Conservation (phyloP, 805 yeast genomes). For the Hanseniaspora vineae region DNA sequence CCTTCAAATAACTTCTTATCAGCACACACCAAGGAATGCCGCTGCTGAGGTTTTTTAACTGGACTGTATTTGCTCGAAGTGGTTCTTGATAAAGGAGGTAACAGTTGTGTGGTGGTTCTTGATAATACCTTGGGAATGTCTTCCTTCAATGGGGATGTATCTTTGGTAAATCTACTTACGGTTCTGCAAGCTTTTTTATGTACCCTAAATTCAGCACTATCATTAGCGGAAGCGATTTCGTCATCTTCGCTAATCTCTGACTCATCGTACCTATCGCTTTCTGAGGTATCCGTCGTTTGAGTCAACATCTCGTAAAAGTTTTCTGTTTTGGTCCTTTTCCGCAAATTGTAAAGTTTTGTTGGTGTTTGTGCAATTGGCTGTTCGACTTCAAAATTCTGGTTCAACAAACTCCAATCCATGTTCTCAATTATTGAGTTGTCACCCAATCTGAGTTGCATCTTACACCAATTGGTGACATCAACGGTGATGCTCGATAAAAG, state of each 20-base stretch:
- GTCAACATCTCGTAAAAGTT: constrained; percentile 25
- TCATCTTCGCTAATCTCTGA: background rate
- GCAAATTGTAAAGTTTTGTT: constrained; percentile 22
- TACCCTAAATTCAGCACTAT: background rate
- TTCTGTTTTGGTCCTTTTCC: constrained; percentile 28
- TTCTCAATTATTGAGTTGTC: background rate
- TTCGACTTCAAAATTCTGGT: background rate
- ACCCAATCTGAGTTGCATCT: background rate
- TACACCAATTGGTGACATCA: background rate
- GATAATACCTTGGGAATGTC: background rate
- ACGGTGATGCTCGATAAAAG: background rate
- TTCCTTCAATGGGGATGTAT: background rate
- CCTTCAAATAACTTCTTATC: constrained; percentile 16
- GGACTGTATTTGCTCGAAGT: no score
- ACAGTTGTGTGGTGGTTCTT: background rate
- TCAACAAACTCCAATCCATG: background rate
- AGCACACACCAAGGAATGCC: background rate
- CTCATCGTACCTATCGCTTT: no score
- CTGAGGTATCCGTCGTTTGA: background rate
- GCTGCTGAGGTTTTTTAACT: background rate
- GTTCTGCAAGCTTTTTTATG: background rate
- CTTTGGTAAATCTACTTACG: background rate
- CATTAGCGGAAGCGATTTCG: background rate
- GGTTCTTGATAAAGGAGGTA: background rate
- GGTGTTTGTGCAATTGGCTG: constrained; percentile 11